phyloP scores from a whole-genome alignment of 306 rosid species.

The Fragaria ananassa region DNA sequence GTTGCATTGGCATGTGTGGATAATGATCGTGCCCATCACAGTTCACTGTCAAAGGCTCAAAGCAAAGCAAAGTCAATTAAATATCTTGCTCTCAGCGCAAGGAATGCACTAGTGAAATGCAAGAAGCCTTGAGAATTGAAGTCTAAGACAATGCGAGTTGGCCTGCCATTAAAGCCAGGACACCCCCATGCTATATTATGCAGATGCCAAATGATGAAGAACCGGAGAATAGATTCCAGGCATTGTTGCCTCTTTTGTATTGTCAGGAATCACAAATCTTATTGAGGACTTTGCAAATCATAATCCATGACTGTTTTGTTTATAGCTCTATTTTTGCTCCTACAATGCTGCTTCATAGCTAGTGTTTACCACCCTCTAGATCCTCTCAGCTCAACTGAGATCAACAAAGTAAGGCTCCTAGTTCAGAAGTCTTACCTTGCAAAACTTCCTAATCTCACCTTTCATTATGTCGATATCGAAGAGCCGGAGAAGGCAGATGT shows the following conservation, averaged over 20 bases:
- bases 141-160: constrained; percentile 13
- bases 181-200: constrained; percentile 2
- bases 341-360: constrained; percentile 26
- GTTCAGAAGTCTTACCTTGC: constrained; percentile 57
- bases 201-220: not conserved
- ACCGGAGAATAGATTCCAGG: not conserved
- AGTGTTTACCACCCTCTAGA: constrained; percentile 66
- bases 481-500: constrained; percentile 74
- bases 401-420: constrained; percentile 47
- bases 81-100: constrained; percentile 39
- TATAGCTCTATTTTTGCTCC: constrained; percentile 32
- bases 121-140: constrained; percentile 25
- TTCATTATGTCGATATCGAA: constrained; percentile 64
- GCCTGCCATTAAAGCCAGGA: not conserved
- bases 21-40: constrained; percentile 25
- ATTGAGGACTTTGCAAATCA: constrained; percentile 2
- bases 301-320: constrained; percentile 40
- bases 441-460: constrained; percentile 64
- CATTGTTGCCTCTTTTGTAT: not conserved
- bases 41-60: constrained; percentile 34
- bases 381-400: constrained; percentile 63
- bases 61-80: constrained; percentile 46
- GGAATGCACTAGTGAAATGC: constrained; percentile 32
- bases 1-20: constrained; percentile 16
- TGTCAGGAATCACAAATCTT: not conserved